Base-by-base conservation (phyloP, 306 rosid genomes). In the Luffa aegyptiaca region DNA sequence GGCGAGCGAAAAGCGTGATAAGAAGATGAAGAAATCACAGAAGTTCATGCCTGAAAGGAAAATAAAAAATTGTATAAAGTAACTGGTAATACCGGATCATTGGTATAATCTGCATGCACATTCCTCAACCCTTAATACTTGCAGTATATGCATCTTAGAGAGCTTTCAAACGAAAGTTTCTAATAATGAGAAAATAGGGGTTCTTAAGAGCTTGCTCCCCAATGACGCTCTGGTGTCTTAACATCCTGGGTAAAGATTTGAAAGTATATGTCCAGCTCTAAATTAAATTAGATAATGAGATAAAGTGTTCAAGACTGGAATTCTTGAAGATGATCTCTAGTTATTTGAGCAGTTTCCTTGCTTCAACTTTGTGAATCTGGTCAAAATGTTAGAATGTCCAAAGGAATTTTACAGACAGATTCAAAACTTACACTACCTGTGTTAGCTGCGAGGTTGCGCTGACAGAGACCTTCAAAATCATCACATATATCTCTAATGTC, bases 401-500 rank as follows among this genome's bases (percentile, higher is more conserved):
- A 57, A 69, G 51, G 42, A 69, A 42, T 18, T 73, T 7, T 13
- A 48, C 44, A 5, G 59, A 73, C 2, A 73, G 57, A 14, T 39
- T 55, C n/a, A 84, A 39, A 49, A n/a, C 8, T 7, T 80, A n/a
- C 49, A 31, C 76, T 45, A 90, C 94, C 92, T 86, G 94, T 87
- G 77, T 95, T 93, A 48, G 94, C 99, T 0, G 95, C 97, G 84
- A 95, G 97, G 81, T 95, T 95, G 80, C 94, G 96, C 78, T 95
- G 97, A 86, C 99, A 95, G 73, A 95, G 97, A 85, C 90, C 89
- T 89, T 93, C 99, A 85, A 86, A 92, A 83, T 93, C 92, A 55
- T 95, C 97, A 72, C 97, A 93, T 81, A 91, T 71, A 88, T 93
- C 94, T 88, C 86, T 89, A 81, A 95, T 89, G 87, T 95, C 99